Base-by-base conservation (phyloP, 75 land plant genomes). In the Sequoia sempervirens region DNA sequence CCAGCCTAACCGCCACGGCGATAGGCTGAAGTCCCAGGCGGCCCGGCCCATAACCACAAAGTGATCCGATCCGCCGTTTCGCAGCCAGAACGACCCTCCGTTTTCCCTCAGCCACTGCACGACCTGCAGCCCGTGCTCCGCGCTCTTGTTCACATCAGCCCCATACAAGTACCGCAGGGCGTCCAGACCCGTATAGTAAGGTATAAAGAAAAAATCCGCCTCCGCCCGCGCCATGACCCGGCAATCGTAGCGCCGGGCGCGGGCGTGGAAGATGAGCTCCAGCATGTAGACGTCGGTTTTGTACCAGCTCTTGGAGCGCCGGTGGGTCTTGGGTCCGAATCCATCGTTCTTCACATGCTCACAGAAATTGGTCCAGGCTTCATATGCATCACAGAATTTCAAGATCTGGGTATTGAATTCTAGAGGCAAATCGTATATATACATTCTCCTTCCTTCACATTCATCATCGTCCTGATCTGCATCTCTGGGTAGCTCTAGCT, bases 121-220 rank as follows among this genome's bases (percentile, higher is more conserved):
- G 23, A 95, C 82, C 14, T 81, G 82, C 23, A 68, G 37, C 9
- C 96, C 95, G 81, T 89, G 92, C n/a, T 37, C 83, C 52, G 75
- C 69, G 82, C 86, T 82, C 56, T 72, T 80, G 61, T 87, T 87
- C n/a, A 85, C 66, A 5, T 87, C 79, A 11, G 92, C 68, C 32
- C 88, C 88, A 85, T 85, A 93, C 38, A 96, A 86, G 85, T 87
- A 96, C 6, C 89, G 58, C 32, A 93, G 86, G 20, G 91, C 89
- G 83, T 93, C 96, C 52, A 93, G 61, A 80, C 85, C 91, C 56
- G 91, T 89, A 84, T 92, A 96, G 86, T 94, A 96, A 13, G 98
- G 98, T 66, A 96, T 84, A 83, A 73, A 96, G 75, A 96, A 81
- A 28, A 93, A 93, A 79, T 90, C 87, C 74, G 96, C 94, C n/a